Percentiles rank a stretch among this genome's conserved stretches.
Conservation (phyloP, 2,329 filamentous ascomycete species). For the Paecilomyces niveus region DNA sequence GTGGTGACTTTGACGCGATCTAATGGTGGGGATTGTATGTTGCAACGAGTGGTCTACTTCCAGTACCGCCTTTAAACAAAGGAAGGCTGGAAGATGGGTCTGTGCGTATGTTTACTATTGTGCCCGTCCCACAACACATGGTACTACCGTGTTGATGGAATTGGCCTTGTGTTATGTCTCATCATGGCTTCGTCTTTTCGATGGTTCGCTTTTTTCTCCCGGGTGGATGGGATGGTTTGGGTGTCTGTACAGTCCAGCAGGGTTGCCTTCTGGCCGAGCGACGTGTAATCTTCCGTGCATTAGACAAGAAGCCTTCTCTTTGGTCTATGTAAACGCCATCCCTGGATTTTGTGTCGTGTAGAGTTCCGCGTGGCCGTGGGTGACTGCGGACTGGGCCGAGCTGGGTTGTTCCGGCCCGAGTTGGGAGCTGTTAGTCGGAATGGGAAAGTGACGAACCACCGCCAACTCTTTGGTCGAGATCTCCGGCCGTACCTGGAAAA, state of each 20-base stretch:
- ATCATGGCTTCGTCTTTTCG: conserved; percentile 2
- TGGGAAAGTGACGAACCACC: neutral
- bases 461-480: neutral
- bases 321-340: neutral
- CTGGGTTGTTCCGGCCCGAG: neutral
- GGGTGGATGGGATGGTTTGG: conserved; percentile 4
- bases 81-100: neutral
- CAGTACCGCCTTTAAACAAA: neutral
- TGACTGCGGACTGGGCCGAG: neutral
- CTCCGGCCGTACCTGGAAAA: neutral
- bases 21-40: conserved; percentile 41
- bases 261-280: conserved; percentile 4
- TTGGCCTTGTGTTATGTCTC: conserved; percentile 3
- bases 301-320: neutral
- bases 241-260: conserved; percentile 17
- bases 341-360: neutral
- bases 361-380: neutral
- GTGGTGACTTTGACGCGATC: conserved; percentile 93
- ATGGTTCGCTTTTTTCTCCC: neutral
- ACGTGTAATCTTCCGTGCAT: conserved; percentile 2
- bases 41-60: neutral
- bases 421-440: neutral
- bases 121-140: neutral
- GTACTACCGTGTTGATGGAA: neutral
- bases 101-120: neutral